phyloP scores from a whole-genome alignment of 2,329 filamentous ascomycete genomes.

The Ceratocystis papillata region DNA sequence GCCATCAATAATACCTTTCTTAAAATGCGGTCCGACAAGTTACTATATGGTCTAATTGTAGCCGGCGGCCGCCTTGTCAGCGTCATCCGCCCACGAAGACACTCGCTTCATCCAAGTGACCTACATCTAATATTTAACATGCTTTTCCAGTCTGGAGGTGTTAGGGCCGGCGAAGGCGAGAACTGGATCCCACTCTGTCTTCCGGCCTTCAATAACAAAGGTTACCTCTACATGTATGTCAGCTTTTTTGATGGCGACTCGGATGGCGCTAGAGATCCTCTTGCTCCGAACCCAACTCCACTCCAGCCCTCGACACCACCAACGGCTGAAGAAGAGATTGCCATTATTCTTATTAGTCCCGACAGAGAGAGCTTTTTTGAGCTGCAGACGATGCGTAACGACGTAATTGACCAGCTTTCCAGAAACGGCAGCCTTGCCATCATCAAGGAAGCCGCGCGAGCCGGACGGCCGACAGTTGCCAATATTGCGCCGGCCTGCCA shows the following conservation, averaged over 20 bases:
- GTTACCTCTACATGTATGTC: constrained; percentile 98
- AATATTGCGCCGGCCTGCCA: constrained; percentile 72
- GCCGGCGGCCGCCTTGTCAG: constrained; percentile 88
- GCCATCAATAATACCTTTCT: constrained; percentile 79
- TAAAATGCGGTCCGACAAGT: constrained; percentile 61
- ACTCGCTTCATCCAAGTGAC: constrained; percentile 90
- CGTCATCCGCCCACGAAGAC: constrained; percentile 85
- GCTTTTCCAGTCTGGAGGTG: constrained; percentile 88
- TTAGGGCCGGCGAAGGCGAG: constrained; percentile 82
- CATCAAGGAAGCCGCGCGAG: constrained; percentile 59
- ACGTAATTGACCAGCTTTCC: constrained; percentile 56
- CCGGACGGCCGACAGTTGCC: constrained; percentile 58
- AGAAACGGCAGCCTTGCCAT: constrained; percentile 64
- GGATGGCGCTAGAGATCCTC: constrained; percentile 21
- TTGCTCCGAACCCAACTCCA: background rate
- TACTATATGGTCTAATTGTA: constrained; percentile 88
- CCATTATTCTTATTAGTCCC: constrained; percentile 81
- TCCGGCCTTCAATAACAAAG: constrained; percentile 91
- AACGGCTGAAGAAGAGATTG: constrained; percentile 66
- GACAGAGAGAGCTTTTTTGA: constrained; percentile 91
- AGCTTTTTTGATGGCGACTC: constrained; percentile 66
- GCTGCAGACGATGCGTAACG: constrained; percentile 61
- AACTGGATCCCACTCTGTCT: constrained; percentile 96
- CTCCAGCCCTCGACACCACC: constrained; percentile 29
- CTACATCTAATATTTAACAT: constrained; percentile 97